Percentiles rank a stretch among this genome's conserved stretches.
These are phyloP conservation scores for Fraxinus floribunda DNA, from an alignment of 305 asterid genomes.

Conservation along the genomic window DNA sequence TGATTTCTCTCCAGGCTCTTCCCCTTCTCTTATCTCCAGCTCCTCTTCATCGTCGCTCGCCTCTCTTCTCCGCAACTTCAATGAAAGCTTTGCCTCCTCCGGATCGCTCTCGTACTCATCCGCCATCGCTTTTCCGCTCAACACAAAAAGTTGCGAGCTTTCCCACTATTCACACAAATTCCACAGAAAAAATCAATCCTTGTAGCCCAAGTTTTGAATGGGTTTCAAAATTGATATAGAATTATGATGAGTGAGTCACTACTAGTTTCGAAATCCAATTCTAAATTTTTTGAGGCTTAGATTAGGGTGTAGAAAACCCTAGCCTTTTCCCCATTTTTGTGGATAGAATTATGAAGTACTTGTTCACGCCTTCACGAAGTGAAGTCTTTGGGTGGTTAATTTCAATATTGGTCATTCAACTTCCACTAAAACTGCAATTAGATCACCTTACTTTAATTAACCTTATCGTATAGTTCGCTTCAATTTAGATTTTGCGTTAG, in stretches of 20 bases:
- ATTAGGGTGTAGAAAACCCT: slow-evolving; percentile 37
- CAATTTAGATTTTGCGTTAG: not conserved
- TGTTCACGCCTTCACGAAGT: not conserved
- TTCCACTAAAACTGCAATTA: not conserved
- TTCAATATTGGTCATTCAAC: not conserved
- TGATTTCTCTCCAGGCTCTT: slow-evolving; percentile 36
- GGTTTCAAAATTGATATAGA: slow-evolving; percentile 2
- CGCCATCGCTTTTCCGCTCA: slow-evolving; percentile 45
- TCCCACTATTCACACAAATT: slow-evolving; percentile 19
- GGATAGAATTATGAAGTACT: not conserved
- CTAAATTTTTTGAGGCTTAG: slow-evolving; percentile 5
- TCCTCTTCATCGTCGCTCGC: slow-evolving; percentile 91
- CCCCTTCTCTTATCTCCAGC: slow-evolving; percentile 30
- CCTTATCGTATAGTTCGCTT: not conserved
- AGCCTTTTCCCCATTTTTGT: slow-evolving; percentile 14
- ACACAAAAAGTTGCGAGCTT: slow-evolving; percentile 1
- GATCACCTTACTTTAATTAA: not conserved
- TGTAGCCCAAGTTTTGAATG: not conserved
- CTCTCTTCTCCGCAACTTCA: slow-evolving; percentile 86
- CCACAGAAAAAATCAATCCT: slow-evolving; percentile 1
- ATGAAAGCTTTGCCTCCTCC: slow-evolving; percentile 81
- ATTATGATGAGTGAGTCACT: slow-evolving; percentile 10
- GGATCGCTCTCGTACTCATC: slow-evolving; percentile 99
- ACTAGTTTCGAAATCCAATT: not conserved
- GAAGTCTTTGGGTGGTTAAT: not conserved